These are phyloP conservation scores for Wickerhamiella qilinensis DNA, from an alignment of 805 yeast genomes.

Conservation along the genomic window DNA sequence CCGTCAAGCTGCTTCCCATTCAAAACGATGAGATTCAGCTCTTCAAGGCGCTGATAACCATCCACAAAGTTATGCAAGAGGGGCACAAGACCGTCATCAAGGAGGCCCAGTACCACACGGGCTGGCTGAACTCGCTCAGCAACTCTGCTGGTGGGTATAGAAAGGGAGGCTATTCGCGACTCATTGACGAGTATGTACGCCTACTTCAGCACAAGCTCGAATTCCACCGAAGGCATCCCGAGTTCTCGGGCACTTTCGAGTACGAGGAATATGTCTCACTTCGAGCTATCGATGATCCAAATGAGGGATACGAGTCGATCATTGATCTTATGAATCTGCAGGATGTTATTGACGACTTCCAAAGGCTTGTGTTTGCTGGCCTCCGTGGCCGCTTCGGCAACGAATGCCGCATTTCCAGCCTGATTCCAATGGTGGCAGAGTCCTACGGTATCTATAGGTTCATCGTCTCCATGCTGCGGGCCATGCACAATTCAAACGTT, in stretches of 20 bases:
- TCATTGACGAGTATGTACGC: conserved; percentile 61
- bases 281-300: conserved; percentile 78
- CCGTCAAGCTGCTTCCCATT: conserved; percentile 61
- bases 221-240: conserved; percentile 73
- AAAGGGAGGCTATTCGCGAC: conserved; percentile 38
- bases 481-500: conserved; percentile 58
- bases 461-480: conserved; percentile 77
- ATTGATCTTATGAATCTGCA: conserved; percentile 73
- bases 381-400: conserved; percentile 39
- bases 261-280: conserved; percentile 88
- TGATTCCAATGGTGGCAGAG: conserved; percentile 83
- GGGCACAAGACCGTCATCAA: conserved; percentile 79
- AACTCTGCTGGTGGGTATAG: conserved; percentile 20
- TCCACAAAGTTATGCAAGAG: conserved; percentile 91
- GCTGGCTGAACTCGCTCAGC: conserved; percentile 58
- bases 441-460: conserved; percentile 87
- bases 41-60: conserved; percentile 69
- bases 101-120: conserved; percentile 65
- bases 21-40: conserved; percentile 69
- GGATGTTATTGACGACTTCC: conserved; percentile 67
- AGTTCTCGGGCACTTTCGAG: conserved; percentile 89
- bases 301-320: conserved; percentile 85
- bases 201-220: conserved; percentile 57
- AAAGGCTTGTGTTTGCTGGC: conserved; percentile 57
- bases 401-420: conserved; percentile 70